Base-by-base conservation (phyloP, 306 rosid genomes). In the Argentina anserina region DNA sequence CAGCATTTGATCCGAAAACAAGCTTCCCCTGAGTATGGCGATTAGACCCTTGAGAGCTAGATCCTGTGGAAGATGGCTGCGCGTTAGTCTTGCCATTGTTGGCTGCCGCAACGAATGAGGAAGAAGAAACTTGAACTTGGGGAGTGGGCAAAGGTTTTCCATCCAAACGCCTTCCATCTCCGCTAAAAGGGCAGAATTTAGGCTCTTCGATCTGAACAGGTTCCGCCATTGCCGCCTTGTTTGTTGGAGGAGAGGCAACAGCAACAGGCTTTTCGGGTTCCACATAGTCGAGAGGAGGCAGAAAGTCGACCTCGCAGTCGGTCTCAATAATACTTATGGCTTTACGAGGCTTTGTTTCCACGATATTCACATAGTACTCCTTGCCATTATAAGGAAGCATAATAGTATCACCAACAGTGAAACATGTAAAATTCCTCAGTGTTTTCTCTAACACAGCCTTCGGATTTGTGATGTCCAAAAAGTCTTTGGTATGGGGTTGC, bases 111-210 rank as follows among this genome's bases (percentile, higher is more conserved):
- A 50, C 12, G 9, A 49, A 18, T 7, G 26, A 50, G 11, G 56
- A 81, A 29, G 86, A 85, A 71, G 88, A 71, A 75, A 72, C 74
- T 26, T 88, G 84, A 75, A 72, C 74, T 26, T 88, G 84, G 67
- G 83, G 63, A 88, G 86, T 68, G 83, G 65, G 65, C 78, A 80
- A 79, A 53, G 96, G 86, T 72, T 89, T 94, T 77, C 98, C 98
- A 46, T 91, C 98, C 87, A 91, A 89, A 71, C 98, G 97, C 76
- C 97, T 91, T 41, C 88, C 98, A 29, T 84, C 13, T 72, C 98
- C 98, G 28, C 90, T 70, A 84, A 94, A 94, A 62, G 98, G 90
- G 69, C 79, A 89, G 80, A 94, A 94, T 75, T 89, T 91, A 36
- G 91, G 92, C 72, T 90, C 98, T 81, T 83, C 84, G 75, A 43